Base-by-base conservation (phyloP, 768 basidiomycete genomes). In the Trametes meyenii region DNA sequence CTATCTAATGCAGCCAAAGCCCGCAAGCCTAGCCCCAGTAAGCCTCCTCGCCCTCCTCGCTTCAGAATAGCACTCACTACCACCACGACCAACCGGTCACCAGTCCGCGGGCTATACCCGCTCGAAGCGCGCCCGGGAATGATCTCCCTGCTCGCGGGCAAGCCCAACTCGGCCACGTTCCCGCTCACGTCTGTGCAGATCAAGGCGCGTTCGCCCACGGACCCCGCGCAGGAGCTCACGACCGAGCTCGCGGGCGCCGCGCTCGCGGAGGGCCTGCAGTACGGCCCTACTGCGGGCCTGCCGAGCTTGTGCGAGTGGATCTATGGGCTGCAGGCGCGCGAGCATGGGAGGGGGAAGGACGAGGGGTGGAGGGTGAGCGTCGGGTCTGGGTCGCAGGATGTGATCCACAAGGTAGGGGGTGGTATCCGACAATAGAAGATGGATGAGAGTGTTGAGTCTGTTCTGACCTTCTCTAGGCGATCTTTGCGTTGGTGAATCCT, bases 371-470 rank as follows among this genome's bases (percentile, higher is more conserved):
- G 81, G 45, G 72, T 95, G 8, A 87, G 85, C 40, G 76, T 97
- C 8, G 94, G 95, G 2, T 81, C 82, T 35, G 96, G 96, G 7
- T 92, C 92, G 46, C 97, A 98, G 76, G 94, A 97, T 78, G 73
- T 94, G 61, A 84, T 98, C 49, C 89, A 82, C 76, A 97, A 96
- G 83, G 94, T 90, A 59, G 2, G 63, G 10, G 21, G 19, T 19
- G 21, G 19, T 19, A 19, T 24, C 5, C 45, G 12, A 16, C 12
- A 24, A 12, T 24, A 21, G 12, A 23, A 5, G 5, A 10, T 8
- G 19, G 42, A 23, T 40, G 13, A 16, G 24, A 40, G 19, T 12
- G 29, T 19, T 23, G 50, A 38, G 24, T 5, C 35, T 7, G 14
- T n/a, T 58, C 36, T n/a, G 24, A 49, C 8, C 4, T 33, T 8